Conservation (phyloP, 148 eudicot species). For the Heliamphora exappendiculata region DNA sequence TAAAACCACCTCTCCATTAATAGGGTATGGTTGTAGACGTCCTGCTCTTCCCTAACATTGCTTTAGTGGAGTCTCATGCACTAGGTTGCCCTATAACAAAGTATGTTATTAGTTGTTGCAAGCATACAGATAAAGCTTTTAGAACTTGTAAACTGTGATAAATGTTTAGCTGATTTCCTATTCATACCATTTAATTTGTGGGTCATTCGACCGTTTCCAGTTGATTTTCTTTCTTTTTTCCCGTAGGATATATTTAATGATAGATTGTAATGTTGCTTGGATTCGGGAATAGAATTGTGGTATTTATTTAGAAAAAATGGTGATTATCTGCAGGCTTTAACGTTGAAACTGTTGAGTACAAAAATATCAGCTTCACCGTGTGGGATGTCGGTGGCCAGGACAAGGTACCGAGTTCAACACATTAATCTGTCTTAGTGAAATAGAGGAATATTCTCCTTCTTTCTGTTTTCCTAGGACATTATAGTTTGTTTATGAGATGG, state of each 20-base stretch:
- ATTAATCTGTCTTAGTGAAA: neutral
- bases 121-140: neutral
- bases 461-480: neutral
- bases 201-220: neutral
- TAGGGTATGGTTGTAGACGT: too few relatives aligned
- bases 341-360: conserved; percentile 40
- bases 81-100: too few relatives aligned
- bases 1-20: too few relatives aligned
- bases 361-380: conserved; percentile 51
- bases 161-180: neutral
- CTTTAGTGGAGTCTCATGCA: too few relatives aligned
- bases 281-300: neutral
- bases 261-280: neutral
- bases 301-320: neutral
- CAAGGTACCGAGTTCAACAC: conserved; percentile 17
- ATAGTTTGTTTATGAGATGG: neutral
- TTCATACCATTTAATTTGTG: neutral
- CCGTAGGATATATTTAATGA: neutral
- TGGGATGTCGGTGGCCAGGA: conserved; percentile 56
- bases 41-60: too few relatives aligned
- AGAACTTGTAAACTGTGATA: too few relatives aligned
- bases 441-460: neutral
- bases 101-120: neutral
- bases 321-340: conserved; percentile 20
- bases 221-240: neutral